Evolutionary conservation across 2,329 filamentous ascomycete genomes (phyloP).

Genomic region (Arthrobotrys sphaeroides): DNA sequence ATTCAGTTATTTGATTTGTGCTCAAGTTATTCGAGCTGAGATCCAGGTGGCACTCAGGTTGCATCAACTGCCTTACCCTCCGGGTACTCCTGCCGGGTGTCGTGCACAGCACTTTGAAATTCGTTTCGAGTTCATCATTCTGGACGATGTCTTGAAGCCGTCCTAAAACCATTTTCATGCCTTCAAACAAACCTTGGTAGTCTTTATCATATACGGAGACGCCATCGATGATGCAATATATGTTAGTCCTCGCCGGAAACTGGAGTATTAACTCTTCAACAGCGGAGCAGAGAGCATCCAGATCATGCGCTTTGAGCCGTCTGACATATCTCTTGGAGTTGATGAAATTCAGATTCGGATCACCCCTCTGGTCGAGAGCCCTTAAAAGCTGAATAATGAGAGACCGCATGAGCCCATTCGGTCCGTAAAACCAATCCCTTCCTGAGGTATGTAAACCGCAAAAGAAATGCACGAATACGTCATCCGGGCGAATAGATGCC

Average conservation of each 20-base stretch:
- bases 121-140: not conserved
- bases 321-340: not conserved
- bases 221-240: not conserved
- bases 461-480: slow-evolving; percentile 1
- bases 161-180: not conserved
- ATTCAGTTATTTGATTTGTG: not conserved
- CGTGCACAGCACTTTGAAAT: slow-evolving; percentile 1
- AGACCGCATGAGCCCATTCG: not conserved
- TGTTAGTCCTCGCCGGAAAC: not conserved
- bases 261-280: not conserved
- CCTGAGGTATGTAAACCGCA: not conserved
- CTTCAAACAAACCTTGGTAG: not conserved
- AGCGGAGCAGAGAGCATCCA: not conserved
- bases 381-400: not conserved
- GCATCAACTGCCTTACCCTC: not conserved
- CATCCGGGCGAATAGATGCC: not conserved
- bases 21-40: not conserved
- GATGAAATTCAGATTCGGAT: not conserved
- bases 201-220: slow-evolving; percentile 4
- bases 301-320: not conserved
- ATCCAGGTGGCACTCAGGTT: not conserved
- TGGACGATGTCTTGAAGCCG: not conserved
- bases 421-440: slow-evolving; percentile 11
- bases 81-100: slow-evolving; percentile 1
- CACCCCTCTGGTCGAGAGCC: not conserved